Base-by-base conservation (phyloP, 768 basidiomycete species). In the Tricholoma bakamatsutake region DNA sequence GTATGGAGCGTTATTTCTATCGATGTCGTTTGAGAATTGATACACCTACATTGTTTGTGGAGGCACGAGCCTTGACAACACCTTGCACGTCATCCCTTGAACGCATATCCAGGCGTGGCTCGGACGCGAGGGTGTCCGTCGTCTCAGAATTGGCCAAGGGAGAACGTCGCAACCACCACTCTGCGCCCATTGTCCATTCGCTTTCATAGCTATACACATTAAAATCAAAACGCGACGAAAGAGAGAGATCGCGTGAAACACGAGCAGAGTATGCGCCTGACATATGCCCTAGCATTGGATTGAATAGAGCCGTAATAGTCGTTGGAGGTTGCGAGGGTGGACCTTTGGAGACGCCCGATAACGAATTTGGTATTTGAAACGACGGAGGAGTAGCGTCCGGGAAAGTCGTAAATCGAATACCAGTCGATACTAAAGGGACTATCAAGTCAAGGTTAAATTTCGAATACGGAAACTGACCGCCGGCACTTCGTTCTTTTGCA, bases 131-230 rank as follows among this genome's bases (percentile, higher is more conserved):
- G 17, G 50, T 50, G 13, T 60, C 52, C 12, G 65, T 58, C 3
- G 68, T 62, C 3, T 57, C 57, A 10, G 61, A 61, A 6, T 70
- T 72, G 51, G 70, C 68, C 11, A 70, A 63, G 17, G 69, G 71
- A 4, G 77, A 73, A 21, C 84, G 80, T 18, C 93, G 81, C 66
- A 93, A 80, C 93, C 93, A 97, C 92, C 93, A 97, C 68, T 98
- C 95, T 1, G 90, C 88, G 2, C 96, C 96, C 74, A 98, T 82
- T 9, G 91, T 88, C 88, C 94, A 89, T 68, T 98, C 95, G 69
- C 92, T 94, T 62, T 96, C 93, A 69, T 93, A 98, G 70, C 91
- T 94, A 67, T 98, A 97, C 27, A 95, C 82, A 65, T 98, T 98
- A 73, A 98, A 93, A 67, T 98, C 93, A 66, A 95, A 98, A 18